These are phyloP conservation scores for Aspergillus calidoustus DNA, from an alignment of 2,329 filamentous ascomycete species.

Conservation along the genomic window DNA sequence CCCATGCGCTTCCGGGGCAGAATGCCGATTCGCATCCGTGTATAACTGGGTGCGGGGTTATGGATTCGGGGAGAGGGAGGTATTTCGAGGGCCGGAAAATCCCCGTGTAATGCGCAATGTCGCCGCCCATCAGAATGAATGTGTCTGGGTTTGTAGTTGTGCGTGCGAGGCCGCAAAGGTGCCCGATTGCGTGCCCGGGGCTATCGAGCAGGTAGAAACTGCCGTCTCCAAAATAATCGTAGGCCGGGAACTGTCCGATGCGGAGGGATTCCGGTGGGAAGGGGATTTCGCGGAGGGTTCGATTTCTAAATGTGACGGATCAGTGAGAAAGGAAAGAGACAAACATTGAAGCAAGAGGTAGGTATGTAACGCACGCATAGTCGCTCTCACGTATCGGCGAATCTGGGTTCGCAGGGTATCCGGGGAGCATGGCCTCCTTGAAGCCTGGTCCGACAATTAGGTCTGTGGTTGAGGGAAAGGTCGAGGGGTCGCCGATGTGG, in stretches of 20 bases:
- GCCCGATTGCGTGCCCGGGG: conserved; percentile 42
- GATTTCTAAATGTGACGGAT: background rate
- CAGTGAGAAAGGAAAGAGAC: too few relatives aligned
- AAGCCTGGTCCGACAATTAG: conserved; percentile 33
- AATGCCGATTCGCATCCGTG: background rate
- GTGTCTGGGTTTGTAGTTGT: conserved; percentile 26
- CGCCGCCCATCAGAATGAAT: conserved; percentile 36
- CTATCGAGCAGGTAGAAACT: conserved; percentile 57
- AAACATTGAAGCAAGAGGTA: too few relatives aligned
- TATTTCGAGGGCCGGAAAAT: conserved; percentile 37
- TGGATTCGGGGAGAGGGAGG: conserved; percentile 9
- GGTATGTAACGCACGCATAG: conserved; percentile 16
- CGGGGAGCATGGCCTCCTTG: conserved; percentile 22
- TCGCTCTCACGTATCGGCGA: conserved; percentile 22
- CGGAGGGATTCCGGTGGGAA: conserved; percentile 13
- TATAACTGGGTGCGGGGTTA: background rate
- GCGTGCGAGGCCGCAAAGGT: conserved; percentile 34
- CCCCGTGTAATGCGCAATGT: conserved; percentile 32
- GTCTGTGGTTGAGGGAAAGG: conserved; percentile 29
- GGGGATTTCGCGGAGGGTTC: conserved; percentile 27
- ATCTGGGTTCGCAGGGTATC: conserved; percentile 27
- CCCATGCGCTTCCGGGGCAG: conserved; percentile 16
- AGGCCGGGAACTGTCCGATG: conserved; percentile 41
- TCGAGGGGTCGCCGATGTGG: conserved; percentile 32
- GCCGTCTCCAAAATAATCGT: conserved; percentile 62